Evolutionary conservation across 345 rosid species (phyloP).

Genomic region (Moricandia moricandioides): DNA sequence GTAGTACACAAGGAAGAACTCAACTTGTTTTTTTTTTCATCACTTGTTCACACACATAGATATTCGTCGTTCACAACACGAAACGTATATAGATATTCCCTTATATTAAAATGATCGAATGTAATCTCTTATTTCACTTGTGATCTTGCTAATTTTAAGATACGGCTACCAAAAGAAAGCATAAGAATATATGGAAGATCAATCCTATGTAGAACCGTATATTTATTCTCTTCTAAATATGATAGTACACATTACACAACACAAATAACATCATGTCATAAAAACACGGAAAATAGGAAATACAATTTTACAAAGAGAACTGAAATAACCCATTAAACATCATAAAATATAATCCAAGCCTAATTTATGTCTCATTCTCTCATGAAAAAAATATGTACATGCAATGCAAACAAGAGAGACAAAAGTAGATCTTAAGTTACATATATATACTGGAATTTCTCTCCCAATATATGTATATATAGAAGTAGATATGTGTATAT

Average conservation of each 20-base stretch:
- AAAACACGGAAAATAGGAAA: background rate
- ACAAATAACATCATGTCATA: background rate
- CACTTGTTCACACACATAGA: constrained; percentile 33
- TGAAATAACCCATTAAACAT: constrained; percentile 15
- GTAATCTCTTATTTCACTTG: background rate
- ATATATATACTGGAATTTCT: constrained; percentile 5
- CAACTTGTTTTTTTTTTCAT: constrained; percentile 27
- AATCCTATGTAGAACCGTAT: background rate
- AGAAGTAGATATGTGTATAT: background rate
- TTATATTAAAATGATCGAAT: background rate
- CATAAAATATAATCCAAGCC: constrained; percentile 5
- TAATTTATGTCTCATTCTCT: constrained; percentile 25
- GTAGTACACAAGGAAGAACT: constrained; percentile 30
- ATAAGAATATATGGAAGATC: background rate
- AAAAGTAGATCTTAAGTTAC: constrained; percentile 16
- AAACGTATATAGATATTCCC: background rate
- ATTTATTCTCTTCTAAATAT: constrained; percentile 16
- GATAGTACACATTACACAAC: constrained; percentile 14
- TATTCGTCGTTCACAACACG: constrained; percentile 10
- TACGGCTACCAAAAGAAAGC: background rate
- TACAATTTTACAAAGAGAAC: background rate
- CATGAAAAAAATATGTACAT: constrained; percentile 25
- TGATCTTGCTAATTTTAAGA: background rate
- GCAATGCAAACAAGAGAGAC: constrained; percentile 35
- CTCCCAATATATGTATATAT: constrained; percentile 2